Evolutionary conservation across 345 rosid species (phyloP).

Genomic region (Clausena lansium): DNA sequence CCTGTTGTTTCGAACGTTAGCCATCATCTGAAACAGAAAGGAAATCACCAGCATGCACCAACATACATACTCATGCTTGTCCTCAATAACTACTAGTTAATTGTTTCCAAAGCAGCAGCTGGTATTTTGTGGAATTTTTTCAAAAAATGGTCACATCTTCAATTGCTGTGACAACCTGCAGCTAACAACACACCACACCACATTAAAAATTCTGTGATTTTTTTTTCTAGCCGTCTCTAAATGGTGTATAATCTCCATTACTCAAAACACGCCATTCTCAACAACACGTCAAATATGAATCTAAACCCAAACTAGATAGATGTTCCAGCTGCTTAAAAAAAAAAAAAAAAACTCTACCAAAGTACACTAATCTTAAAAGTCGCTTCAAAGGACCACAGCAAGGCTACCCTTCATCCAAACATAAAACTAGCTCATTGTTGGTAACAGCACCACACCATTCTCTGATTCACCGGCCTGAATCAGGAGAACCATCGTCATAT

Average conservation of each 20-base stretch:
- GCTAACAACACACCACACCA: neutral
- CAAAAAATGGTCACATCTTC: neutral
- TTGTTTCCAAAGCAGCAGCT: too few relatives aligned
- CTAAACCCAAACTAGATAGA: neutral
- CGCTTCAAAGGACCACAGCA: neutral
- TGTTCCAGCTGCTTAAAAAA: neutral
- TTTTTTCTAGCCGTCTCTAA: neutral
- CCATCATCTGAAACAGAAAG: too few relatives aligned
- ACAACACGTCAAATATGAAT: neutral
- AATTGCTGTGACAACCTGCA: neutral
- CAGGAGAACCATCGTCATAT: slow-evolving; percentile 71
- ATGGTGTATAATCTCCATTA: neutral
- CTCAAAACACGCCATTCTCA: neutral
- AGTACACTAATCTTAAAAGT: neutral
- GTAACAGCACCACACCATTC: neutral
- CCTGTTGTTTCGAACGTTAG: too few relatives aligned
- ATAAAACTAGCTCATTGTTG: neutral
- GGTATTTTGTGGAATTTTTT: neutral
- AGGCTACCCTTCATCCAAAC: neutral
- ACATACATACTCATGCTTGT: too few relatives aligned
- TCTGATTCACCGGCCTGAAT: slow-evolving; percentile 31
- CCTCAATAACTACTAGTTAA: too few relatives aligned
- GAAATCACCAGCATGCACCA: too few relatives aligned
- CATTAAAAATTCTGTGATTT: neutral
- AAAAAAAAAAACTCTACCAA: neutral